These are phyloP conservation scores for Saccharum hybrid DNA, from an alignment of 202 grass and related monocot species.

Conservation along the genomic window DNA sequence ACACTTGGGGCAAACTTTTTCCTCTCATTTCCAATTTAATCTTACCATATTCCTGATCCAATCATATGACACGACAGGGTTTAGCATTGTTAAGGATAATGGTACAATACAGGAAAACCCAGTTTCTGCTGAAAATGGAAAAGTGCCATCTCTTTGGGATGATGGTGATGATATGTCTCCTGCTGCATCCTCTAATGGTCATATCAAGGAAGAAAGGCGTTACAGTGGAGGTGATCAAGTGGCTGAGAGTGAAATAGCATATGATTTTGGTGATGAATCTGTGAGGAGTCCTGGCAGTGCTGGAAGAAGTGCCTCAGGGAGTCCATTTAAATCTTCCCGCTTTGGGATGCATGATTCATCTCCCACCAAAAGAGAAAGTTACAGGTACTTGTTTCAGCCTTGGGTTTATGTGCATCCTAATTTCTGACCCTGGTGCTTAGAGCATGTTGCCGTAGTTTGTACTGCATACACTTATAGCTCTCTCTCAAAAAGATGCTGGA, in stretches of 20 bases:
- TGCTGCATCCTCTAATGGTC: conserved; percentile 79
- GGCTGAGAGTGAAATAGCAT: conserved; percentile 67
- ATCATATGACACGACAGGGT: conserved; percentile 66
- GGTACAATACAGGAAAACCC: conserved; percentile 66
- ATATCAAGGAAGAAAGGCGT: conserved; percentile 63
- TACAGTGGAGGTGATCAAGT: conserved; percentile 54
- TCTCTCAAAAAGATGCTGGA: neutral
- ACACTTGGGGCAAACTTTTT: neutral
- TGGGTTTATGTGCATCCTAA: conserved; percentile 12
- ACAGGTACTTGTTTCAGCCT: conserved; percentile 60
- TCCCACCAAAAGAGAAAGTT: conserved; percentile 69
- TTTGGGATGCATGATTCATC: conserved; percentile 64
- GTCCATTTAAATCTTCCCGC: conserved; percentile 75
- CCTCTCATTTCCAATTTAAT: neutral
- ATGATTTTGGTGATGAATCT: conserved; percentile 85
- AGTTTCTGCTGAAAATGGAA: conserved; percentile 59
- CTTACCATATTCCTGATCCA: conserved; percentile 32
- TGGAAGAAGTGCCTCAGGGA: conserved; percentile 84
- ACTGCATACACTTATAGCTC: too few species aligned
- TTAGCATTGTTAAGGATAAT: conserved; percentile 79
- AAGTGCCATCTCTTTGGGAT: conserved; percentile 73
- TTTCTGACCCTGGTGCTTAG: neutral
- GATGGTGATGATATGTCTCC: conserved; percentile 66
- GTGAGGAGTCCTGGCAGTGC: conserved; percentile 65
- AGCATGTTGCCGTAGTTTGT: neutral